Evolutionary conservation across 768 basidiomycete species (phyloP), one percentile per base, ranked within the genome.

Genomic region (Phallus indusiatus): DNA sequence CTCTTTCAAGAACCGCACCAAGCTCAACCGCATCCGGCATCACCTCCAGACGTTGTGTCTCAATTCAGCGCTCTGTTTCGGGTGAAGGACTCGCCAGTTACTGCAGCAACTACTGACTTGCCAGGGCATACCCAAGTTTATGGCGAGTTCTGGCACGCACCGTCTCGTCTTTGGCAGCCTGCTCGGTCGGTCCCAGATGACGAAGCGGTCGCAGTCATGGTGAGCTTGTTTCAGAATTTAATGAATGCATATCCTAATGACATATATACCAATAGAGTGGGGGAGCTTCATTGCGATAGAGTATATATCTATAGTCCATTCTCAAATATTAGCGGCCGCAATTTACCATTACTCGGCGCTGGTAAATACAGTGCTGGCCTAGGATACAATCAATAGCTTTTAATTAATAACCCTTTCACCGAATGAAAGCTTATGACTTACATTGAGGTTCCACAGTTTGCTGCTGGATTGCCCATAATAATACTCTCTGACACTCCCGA

Each of bases 401-500:
- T 50, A 36, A 21, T 54, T n/a, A n/a, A n/a, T n/a, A n/a, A n/a
- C n/a, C 24, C 54, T 55, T 33, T 53, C 6, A 24, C 22, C 46
- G 49, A 21, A n/a, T n/a, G 47, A 50, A 52, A 54, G 18, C 34
- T 54, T 60, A 4, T 54, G 22, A 72, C 82, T 62, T 68, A 94
- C 93, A 97, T 86, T 0, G 93, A 94, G 9, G 94, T 97, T 24
- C 94, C 94, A 67, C 93, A 94, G 67, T 84, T 88, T 5, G 92
- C 88, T 0, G 94, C 94, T 37, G 94, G 86, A 67, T 95, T 96
- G 34, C 94, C 94, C 93, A 99, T 94, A 71, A 99, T 98, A 69
- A 99, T 99, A 69, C 95, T 97, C 71, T 99, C 96, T 18, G 96
- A 98, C 6, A 99, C 95, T 54, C 96, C 96, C 33, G 91, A 86